These are phyloP conservation scores for Combretum micranthum DNA, from an alignment of 345 rosid genomes.

Conservation along the genomic window DNA sequence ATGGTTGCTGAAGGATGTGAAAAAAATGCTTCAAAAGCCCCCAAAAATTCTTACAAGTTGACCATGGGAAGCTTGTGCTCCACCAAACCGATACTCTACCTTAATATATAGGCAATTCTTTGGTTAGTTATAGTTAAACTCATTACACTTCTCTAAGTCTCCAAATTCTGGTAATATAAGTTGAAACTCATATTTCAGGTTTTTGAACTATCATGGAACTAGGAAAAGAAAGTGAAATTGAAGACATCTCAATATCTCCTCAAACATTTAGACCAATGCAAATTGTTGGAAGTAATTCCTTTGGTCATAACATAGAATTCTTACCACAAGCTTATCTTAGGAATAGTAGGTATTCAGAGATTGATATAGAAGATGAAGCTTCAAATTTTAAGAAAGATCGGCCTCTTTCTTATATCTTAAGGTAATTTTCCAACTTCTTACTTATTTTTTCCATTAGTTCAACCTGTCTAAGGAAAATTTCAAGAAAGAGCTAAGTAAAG, in stretches of 20 bases:
- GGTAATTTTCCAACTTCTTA: slow-evolving; percentile 19
- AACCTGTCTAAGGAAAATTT: too few relatives aligned
- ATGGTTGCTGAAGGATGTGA: not conserved
- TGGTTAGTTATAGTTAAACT: slow-evolving; percentile 68
- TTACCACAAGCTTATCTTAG: slow-evolving; percentile 71
- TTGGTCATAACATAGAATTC: slow-evolving; percentile 75
- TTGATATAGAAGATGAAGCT: slow-evolving; percentile 48
- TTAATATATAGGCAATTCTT: slow-evolving; percentile 32
- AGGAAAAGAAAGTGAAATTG: slow-evolving; percentile 43
- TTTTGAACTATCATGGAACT: slow-evolving; percentile 33
- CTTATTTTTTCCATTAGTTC: not conserved
- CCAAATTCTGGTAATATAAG: not conserved
- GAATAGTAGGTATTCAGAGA: slow-evolving; percentile 50
- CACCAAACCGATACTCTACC: slow-evolving; percentile 45
- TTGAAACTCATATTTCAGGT: too few relatives aligned
- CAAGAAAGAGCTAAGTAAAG: too few relatives aligned
- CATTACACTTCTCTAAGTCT: slow-evolving; percentile 15
- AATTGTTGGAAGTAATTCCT: slow-evolving; percentile 67
- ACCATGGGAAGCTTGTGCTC: slow-evolving; percentile 63
- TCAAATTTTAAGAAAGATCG: slow-evolving; percentile 31
- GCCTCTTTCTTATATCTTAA: slow-evolving; percentile 85
- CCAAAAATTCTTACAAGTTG: too few relatives aligned
- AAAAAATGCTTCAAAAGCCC: not conserved
- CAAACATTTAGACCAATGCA: slow-evolving; percentile 68
- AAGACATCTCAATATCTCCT: slow-evolving; percentile 36